Evolutionary conservation across 257 asterid species (phyloP), one percentile per base, ranked within the genome.

Genomic region (Rehmannia glutinosa): DNA sequence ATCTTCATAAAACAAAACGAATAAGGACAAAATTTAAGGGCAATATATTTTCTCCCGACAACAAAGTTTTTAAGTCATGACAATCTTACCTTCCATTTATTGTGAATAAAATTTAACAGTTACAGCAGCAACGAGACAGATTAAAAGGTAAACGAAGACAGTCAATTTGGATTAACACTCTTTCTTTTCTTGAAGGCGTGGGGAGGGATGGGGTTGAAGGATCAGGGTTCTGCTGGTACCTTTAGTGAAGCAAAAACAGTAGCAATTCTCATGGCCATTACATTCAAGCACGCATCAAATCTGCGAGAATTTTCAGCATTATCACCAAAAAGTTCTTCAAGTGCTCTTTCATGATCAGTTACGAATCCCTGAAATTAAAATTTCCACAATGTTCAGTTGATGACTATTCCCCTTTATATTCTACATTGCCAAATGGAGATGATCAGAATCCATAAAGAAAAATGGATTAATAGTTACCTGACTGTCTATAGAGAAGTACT

Each of bases 171-270:
- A 64, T 27, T 21, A 47, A 23, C 59, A 38, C 57, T 55, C 47
- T 47, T 33, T 11, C 30, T 47, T 43, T 42, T 61, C 55, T 16
- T n/a, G n/a, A n/a, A n/a, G n/a, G n/a, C n/a, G n/a, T n/a, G n/a
- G n/a, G n/a, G n/a, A n/a, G n/a, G n/a, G n/a, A n/a, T n/a, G n/a
- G n/a, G n/a, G n/a, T 62, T 68, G 53, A 35, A 24, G 41, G 66
- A 61, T 13, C 54, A 33, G 39, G 66, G 67, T 60, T 57, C 17
- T 27, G 66, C 27, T 24, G 50, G 58, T 83, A 94, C 99, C 99
- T 94, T 94, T 67, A 94, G 56, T 25, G 99, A 94, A 72, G 99
- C 99, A 84, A 94, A 94, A 71, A 89, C 96, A 16, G 98, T 94
- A 71, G 97, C 87, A 57, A 94, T 78, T 77, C 99, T 78, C 41